Base-by-base conservation (phyloP, 352 stramenopile species). In the Phytophthora rubi region DNA sequence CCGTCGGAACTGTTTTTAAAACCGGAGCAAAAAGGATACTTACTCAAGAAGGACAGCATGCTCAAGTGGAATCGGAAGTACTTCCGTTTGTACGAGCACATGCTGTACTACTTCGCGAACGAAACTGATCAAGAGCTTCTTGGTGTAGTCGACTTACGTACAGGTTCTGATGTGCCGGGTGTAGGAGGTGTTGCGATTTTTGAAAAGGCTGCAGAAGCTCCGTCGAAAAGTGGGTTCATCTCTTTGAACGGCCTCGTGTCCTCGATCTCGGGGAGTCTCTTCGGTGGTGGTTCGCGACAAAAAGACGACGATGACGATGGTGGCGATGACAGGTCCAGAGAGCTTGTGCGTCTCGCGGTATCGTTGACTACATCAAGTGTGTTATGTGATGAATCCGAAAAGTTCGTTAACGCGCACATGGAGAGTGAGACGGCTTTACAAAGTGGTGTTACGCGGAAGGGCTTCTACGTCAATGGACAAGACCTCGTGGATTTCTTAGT, bases 31-130 rank as follows among this genome's bases (percentile, higher is more conserved):
- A 90, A 94, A 53, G 90, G 88, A 18, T 92, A 89, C 39, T 44
- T 97, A 57, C 70, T 94, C 9, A 94, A 94, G 67, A 97, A 96
- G 47, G 90, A 97, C 76, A 95, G 90, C 49, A 76, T 94, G 68
- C 83, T 97, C 35, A 95, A 96, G 78, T 97, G 90, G 90, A 93
- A 92, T 68, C 90, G 92, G 60, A 89, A 90, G 60, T 97, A 96
- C 63, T 97, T 97, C 58, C 85, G 90, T 7, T 63, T 97, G 54
- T 94, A 94, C 59, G 87, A 94, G 49, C 81, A 93, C 64, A 95
- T 95, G 86, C 60, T 97, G 30, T 97, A 95, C 75, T 97, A 96
- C 68, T 97, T 97, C 57, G 79, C 83, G 16, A 92, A 81, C n/a
- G 87, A 96, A 62, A 83, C 79, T 0, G 90, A 97, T 44, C 87